Percentiles rank a stretch among this genome's conserved stretches.
Conservation (phyloP, 768 basidiomycete species). For the Macrolepiota albuminosa region DNA sequence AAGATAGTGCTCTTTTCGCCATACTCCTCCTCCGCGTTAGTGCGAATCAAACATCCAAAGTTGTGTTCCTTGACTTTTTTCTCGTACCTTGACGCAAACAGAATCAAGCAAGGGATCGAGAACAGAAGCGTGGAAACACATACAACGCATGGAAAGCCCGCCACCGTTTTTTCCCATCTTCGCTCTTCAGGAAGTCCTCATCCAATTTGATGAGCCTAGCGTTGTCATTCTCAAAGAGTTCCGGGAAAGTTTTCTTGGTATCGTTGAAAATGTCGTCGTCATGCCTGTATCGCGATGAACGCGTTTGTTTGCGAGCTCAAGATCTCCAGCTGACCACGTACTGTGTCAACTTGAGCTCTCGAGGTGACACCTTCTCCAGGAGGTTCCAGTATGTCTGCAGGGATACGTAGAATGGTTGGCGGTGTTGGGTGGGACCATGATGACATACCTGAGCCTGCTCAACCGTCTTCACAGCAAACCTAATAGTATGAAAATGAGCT, state of each 20-base stretch:
- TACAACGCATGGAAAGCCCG: slow-evolving; percentile 78
- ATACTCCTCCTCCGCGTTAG: slow-evolving; percentile 76
- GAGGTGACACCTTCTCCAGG: slow-evolving; percentile 73
- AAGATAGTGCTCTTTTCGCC: slow-evolving; percentile 92
- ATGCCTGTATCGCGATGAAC: slow-evolving; percentile 36
- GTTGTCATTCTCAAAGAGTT: slow-evolving; percentile 50
- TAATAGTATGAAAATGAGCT: slow-evolving; percentile 19
- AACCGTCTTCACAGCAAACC: slow-evolving; percentile 92
- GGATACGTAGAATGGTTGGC: not conserved
- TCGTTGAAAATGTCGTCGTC: slow-evolving; percentile 92
- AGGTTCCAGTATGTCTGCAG: slow-evolving; percentile 92
- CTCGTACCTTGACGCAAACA: slow-evolving; percentile 64
- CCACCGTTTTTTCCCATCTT: slow-evolving; percentile 87
- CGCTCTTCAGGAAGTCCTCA: slow-evolving; percentile 91
- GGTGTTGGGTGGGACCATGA: not conserved
- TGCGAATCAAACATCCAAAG: slow-evolving; percentile 92
- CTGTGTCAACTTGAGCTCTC: slow-evolving; percentile 79
- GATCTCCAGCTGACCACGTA: slow-evolving; percentile 28
- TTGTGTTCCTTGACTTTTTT: slow-evolving; percentile 91
- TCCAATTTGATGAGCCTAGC: slow-evolving; percentile 55
- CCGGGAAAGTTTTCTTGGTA: slow-evolving; percentile 75
- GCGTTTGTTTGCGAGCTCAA: not conserved
- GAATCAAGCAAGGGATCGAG: not conserved
- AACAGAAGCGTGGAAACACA: slow-evolving; percentile 7
- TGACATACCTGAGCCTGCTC: slow-evolving; percentile 89